These are phyloP conservation scores for Orbilia blumenaviensis DNA, from an alignment of 2,329 filamentous ascomycete genomes.

Conservation along the genomic window DNA sequence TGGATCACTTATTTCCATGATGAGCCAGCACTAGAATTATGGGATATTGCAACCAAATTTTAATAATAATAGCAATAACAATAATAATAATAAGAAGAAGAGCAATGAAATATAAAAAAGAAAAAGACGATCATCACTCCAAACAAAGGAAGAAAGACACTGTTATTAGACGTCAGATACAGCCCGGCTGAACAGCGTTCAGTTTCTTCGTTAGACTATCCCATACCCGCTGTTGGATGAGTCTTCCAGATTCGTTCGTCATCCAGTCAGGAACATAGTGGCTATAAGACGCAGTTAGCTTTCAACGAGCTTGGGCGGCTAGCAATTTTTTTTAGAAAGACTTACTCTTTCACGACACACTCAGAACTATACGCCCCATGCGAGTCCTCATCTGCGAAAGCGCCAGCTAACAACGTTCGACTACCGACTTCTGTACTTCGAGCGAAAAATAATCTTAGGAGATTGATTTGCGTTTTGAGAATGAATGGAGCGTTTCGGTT, in stretches of 20 bases:
- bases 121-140: too few species aligned
- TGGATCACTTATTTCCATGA: conserved; percentile 44
- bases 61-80: neutral
- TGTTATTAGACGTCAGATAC: neutral
- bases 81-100: neutral
- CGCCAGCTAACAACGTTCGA: conserved; percentile 57
- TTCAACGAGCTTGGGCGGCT: neutral
- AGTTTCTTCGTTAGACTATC: conserved; percentile 33
- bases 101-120: too few species aligned
- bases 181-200: conserved; percentile 21
- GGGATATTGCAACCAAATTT: neutral
- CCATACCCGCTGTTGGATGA: conserved; percentile 33
- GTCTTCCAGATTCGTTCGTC: conserved; percentile 21
- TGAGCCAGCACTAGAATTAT: conserved; percentile 7
- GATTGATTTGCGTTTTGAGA: neutral
- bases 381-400: conserved; percentile 51
- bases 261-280: conserved; percentile 21
- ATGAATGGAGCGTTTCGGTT: conserved; percentile 26
- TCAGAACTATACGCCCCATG: conserved; percentile 56
- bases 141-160: neutral
- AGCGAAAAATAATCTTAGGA: conserved; percentile 28
- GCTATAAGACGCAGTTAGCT: neutral
- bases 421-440: conserved; percentile 59
- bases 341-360: conserved; percentile 56
- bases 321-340: conserved; percentile 6